Conservation (phyloP, 2,329 filamentous ascomycete genomes). For the Calonectria montana region DNA sequence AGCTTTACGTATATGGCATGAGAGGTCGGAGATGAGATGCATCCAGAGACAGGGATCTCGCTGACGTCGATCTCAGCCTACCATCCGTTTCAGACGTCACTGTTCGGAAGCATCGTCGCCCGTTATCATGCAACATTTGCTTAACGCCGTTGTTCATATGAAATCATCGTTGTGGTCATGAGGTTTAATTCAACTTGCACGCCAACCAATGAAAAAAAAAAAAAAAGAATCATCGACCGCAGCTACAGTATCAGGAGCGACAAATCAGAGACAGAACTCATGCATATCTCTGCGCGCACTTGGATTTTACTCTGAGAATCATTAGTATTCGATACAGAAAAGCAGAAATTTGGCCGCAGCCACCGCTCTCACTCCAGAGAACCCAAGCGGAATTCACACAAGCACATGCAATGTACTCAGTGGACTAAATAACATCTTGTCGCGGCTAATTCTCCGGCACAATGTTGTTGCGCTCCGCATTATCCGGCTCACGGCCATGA, state of each 20-base stretch:
- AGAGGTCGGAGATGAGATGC: slow-evolving; percentile 43
- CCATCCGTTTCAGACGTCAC: slow-evolving; percentile 44
- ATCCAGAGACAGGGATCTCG: slow-evolving; percentile 39
- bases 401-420: neutral
- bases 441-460: slow-evolving; percentile 18
- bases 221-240: too few species aligned
- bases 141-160: neutral
- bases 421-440: slow-evolving; percentile 43
- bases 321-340: too few species aligned
- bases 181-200: neutral
- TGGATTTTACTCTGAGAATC: too few species aligned
- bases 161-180: neutral
- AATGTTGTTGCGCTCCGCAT: slow-evolving; percentile 44
- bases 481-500: slow-evolving; percentile 30
- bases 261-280: neutral
- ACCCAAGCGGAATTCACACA: neutral
- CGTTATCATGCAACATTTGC: slow-evolving; percentile 11
- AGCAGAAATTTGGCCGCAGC: too few species aligned
- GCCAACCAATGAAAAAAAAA: neutral
- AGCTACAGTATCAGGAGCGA: too few species aligned
- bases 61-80: slow-evolving; percentile 44
- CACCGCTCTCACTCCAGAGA: too few species aligned
- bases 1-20: slow-evolving; percentile 31
- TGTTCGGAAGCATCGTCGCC: slow-evolving; percentile 36
- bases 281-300: neutral